phyloP scores from a whole-genome alignment of 805 yeast species.

The Yarrowia porcina region DNA sequence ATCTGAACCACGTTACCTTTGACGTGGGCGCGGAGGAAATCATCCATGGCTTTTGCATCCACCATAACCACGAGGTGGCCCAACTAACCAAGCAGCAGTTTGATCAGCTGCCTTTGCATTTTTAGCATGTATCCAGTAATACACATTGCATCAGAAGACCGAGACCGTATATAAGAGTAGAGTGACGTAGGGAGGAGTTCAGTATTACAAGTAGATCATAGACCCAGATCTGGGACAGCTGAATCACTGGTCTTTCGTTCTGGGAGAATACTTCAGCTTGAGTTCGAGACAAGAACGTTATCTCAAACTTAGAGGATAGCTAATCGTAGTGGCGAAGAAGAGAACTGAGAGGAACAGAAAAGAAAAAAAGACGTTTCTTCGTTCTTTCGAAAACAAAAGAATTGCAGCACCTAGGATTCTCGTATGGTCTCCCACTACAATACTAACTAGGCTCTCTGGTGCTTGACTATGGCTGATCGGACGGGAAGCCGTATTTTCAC shows the following conservation, averaged over 20 bases:
- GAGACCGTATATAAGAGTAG: no score
- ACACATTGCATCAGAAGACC: no score
- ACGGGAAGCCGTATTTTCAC: constrained; percentile 20
- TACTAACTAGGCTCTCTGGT: constrained; percentile 17
- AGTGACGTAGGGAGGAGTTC: no score
- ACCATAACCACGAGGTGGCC: constrained; percentile 50
- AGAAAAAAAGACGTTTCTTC: not conserved
- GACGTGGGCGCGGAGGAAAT: constrained; percentile 43
- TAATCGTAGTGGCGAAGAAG: not conserved
- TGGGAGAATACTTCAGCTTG: no score
- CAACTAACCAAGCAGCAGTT: constrained; percentile 30
- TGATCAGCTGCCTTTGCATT: constrained; percentile 67
- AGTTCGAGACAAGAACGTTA: no score
- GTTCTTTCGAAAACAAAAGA: not conserved
- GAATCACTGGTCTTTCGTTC: no score
- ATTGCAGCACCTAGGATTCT: constrained; percentile 16
- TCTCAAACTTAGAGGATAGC: no score
- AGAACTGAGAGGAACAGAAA: not conserved
- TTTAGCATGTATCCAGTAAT: constrained; percentile 90
- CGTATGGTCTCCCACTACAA: constrained; percentile 20
- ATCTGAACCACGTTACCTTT: constrained; percentile 36
- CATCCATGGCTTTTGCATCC: constrained; percentile 60
- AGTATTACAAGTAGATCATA: no score
- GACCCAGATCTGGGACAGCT: no score
- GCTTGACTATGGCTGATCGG: constrained; percentile 20